These are phyloP conservation scores for Gossypium davidsonii DNA, from an alignment of 441 rosid genomes.

Conservation along the genomic window DNA sequence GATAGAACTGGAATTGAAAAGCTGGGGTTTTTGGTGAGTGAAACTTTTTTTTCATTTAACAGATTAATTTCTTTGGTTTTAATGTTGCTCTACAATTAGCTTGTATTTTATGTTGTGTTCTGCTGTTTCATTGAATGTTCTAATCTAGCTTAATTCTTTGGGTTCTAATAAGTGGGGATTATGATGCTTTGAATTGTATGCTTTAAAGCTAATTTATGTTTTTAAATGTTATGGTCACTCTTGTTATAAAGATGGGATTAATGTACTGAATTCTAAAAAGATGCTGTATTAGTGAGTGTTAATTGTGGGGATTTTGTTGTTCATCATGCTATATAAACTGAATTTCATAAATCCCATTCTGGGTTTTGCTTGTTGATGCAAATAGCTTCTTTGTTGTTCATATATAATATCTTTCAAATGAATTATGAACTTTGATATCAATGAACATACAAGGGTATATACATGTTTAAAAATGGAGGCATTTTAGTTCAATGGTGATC, in stretches of 20 bases:
- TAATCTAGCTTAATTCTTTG: not conserved
- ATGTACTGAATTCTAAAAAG: not conserved
- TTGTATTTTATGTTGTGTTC: not conserved
- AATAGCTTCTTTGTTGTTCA: not conserved
- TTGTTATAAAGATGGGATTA: not conserved
- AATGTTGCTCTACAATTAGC: not conserved
- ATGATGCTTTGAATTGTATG: not conserved
- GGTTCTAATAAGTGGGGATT: not conserved
- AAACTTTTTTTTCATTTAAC: not conserved
- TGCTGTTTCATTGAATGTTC: not conserved
- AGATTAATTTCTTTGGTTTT: not conserved
- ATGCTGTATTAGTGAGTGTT: not conserved
- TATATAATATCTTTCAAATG: not conserved
- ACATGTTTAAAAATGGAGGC: no score
- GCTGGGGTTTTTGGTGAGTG: conserved; percentile 18
- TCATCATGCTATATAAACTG: not conserved
- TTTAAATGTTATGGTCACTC: not conserved
- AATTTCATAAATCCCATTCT: not conserved
- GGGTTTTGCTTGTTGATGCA: not conserved
- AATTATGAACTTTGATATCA: not conserved
- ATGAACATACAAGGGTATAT: no score
- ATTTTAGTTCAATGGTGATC: no score
- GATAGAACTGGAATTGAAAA: not conserved
- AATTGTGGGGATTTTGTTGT: not conserved
- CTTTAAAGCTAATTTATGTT: not conserved